phyloP scores from a whole-genome alignment of 1,284 basidiomycete species.

The Ustilago shanxiensis region DNA sequence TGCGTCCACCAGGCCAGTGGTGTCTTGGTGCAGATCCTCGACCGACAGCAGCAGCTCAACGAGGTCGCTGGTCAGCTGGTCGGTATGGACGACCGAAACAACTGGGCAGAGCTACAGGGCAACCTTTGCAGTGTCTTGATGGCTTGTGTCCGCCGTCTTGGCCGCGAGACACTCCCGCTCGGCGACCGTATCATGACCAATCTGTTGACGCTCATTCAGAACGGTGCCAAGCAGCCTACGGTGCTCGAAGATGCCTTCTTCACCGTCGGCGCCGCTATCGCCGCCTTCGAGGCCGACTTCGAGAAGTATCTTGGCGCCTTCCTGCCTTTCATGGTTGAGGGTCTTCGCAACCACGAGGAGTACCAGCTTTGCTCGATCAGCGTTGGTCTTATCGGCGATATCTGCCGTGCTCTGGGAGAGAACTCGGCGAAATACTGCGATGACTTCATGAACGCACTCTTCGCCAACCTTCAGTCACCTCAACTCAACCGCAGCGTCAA shows the following conservation, averaged over 20 bases:
- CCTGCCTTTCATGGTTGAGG: constrained; percentile 88
- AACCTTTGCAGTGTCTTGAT: constrained; percentile 82
- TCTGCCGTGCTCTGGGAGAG: constrained; percentile 90
- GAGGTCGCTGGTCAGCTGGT: constrained; percentile 83
- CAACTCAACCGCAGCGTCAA: constrained; percentile 94
- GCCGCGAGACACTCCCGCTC: constrained; percentile 84
- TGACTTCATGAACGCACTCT: constrained; percentile 88
- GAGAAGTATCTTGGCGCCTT: constrained; percentile 90
- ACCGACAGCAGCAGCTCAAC: constrained; percentile 89
- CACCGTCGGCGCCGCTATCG: constrained; percentile 81
- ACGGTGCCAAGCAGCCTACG: constrained; percentile 88
- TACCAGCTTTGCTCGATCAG: constrained; percentile 94
- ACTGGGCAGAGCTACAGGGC: constrained; percentile 98
- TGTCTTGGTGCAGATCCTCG: constrained; percentile 83
- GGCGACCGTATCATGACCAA: constrained; percentile 96
- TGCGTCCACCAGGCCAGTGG: constrained; percentile 85
- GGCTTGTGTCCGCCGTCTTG: constrained; percentile 76
- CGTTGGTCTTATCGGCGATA: constrained; percentile 94
- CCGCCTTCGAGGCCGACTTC: constrained; percentile 85
- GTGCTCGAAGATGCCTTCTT: constrained; percentile 98
- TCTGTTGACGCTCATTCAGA: constrained; percentile 85
- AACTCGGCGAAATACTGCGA: constrained; percentile 84
- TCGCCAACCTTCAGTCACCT: constrained; percentile 92
- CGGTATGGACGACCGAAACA: constrained; percentile 94
- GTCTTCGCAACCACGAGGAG: constrained; percentile 93